phyloP scores from a whole-genome alignment of 176 grass and related monocot species.

The Leersia perrieri region DNA sequence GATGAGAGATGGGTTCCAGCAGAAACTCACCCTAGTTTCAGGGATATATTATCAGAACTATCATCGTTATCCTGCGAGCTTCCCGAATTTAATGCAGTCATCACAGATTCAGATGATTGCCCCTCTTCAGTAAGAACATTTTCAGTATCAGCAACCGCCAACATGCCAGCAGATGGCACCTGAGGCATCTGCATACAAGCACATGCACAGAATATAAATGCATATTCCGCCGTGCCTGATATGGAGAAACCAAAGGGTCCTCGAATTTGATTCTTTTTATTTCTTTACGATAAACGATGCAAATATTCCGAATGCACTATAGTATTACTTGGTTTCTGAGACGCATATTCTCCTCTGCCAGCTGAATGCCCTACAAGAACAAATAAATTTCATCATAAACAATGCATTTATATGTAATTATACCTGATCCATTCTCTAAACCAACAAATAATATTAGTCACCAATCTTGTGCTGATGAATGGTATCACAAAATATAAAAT shows the following conservation, averaged over 20 bases:
- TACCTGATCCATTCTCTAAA: background rate
- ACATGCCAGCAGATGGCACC: slow-evolving; percentile 26
- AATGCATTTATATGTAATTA: background rate
- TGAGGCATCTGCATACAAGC: slow-evolving; percentile 53
- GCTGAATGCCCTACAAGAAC: slow-evolving; percentile 45
- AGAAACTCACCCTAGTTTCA: slow-evolving; percentile 73
- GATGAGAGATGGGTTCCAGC: background rate
- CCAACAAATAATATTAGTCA: background rate
- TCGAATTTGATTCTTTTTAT: background rate
- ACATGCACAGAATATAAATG: slow-evolving; percentile 15
- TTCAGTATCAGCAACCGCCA: slow-evolving; percentile 39
- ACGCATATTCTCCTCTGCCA: slow-evolving; percentile 70
- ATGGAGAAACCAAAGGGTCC: background rate
- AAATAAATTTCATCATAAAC: slow-evolving; percentile 22
- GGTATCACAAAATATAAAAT: background rate
- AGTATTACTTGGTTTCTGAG: slow-evolving; percentile 62
- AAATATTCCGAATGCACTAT: background rate
- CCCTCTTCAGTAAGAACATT: slow-evolving; percentile 65
- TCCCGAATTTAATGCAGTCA: slow-evolving; percentile 70
- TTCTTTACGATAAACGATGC: background rate
- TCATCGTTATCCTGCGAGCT: slow-evolving; percentile 70
- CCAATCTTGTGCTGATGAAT: background rate
- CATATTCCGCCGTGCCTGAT: background rate
- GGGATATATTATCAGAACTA: slow-evolving; percentile 81
- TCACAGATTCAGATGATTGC: slow-evolving; percentile 91